Evolutionary conservation across 768 basidiomycete genomes (phyloP), one percentile per base, ranked within the genome.

Genomic region (Russula foetens): DNA sequence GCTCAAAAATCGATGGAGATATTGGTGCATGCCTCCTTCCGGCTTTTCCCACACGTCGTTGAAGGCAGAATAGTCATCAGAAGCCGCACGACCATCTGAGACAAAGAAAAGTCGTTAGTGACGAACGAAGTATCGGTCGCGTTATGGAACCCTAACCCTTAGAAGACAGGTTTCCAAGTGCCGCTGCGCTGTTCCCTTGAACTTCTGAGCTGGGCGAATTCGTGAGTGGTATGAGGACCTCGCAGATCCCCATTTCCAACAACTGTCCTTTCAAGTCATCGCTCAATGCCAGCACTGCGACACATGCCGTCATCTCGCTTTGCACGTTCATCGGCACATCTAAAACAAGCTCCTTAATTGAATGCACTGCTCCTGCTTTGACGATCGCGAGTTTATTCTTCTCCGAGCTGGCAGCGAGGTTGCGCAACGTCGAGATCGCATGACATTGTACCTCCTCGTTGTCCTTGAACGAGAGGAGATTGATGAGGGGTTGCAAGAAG

Each of bases 361-460:
- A 86, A 69, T 93, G 91, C 4, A 98, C 88, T 19, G 97, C 97
- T 4, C 97, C 97, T 6, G 97, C 96, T 71, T 97, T 90, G 54
- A 99, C 95, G 58, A 99, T 98, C 8, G 95, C 93, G 41, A 90
- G 83, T 77, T 98, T 99, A 78, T 98, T 99, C 80, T 94, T 92
- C 78, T 98, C 96, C 35, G 89, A 92, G 69, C 90, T 93, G 4
- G 97, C 97, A 1, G 97, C 97, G 17, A 99, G 81, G 70, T 99
- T 99, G 17, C 97, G 84, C 47, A 99, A 78, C 0, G 97, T 99
- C 14, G 93, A 96, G 66, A 99, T 99, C 21, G 97, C 97, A 68
- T 99, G 97, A 70, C 97, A 98, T 71, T 99, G 97, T 24, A 99
- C 94, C 74, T 99, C 97, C 76, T 99, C 97, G 69, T 98, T 98